Conservation (phyloP, 2,329 filamentous ascomycete species). For the Talaromyces sp. region DNA sequence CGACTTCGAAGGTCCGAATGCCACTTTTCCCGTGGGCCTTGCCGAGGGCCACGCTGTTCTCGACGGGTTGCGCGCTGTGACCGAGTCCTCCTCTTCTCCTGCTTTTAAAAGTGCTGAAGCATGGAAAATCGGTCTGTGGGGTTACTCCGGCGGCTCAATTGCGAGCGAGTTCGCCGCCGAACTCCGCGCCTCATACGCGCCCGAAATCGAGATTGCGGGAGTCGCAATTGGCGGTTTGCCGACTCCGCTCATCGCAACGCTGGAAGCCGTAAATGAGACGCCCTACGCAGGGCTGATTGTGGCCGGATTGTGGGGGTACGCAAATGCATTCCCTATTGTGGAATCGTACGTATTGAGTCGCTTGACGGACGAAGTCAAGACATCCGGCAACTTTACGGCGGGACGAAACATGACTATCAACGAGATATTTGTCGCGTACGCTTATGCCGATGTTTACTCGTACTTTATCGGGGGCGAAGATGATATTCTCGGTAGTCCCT, state of each 20-base stretch:
- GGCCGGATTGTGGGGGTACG: slow-evolving; percentile 2
- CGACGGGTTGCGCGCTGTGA: slow-evolving; percentile 8
- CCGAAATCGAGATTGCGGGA: slow-evolving; percentile 7
- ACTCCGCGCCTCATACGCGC: slow-evolving; percentile 8
- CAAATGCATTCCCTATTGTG: slow-evolving; percentile 3
- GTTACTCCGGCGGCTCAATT: slow-evolving; percentile 14
- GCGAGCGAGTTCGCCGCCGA: slow-evolving; percentile 15
- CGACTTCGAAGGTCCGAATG: slow-evolving; percentile 13
- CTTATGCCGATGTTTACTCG: not conserved
- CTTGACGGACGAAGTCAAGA: slow-evolving; percentile 1
- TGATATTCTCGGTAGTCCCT: not conserved
- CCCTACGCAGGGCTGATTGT: slow-evolving; percentile 6
- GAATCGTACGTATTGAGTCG: slow-evolving; percentile 8
- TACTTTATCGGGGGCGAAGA: slow-evolving; percentile 7
- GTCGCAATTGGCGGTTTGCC: slow-evolving; percentile 13
- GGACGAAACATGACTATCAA: not conserved
- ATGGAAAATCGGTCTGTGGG: slow-evolving; percentile 13
- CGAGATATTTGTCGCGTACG: not conserved
- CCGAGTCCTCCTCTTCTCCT: not conserved
- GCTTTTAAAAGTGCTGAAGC: not conserved
- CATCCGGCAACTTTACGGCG: not conserved
- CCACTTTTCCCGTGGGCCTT: slow-evolving; percentile 4
- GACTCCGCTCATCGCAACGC: not conserved
- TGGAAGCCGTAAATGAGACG: not conserved
- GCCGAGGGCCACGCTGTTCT: slow-evolving; percentile 14